Percentiles rank a stretch among this genome's conserved stretches.
Evolutionary conservation across 2,329 filamentous ascomycete species (phyloP).

Genomic region (Venturia asperata): DNA sequence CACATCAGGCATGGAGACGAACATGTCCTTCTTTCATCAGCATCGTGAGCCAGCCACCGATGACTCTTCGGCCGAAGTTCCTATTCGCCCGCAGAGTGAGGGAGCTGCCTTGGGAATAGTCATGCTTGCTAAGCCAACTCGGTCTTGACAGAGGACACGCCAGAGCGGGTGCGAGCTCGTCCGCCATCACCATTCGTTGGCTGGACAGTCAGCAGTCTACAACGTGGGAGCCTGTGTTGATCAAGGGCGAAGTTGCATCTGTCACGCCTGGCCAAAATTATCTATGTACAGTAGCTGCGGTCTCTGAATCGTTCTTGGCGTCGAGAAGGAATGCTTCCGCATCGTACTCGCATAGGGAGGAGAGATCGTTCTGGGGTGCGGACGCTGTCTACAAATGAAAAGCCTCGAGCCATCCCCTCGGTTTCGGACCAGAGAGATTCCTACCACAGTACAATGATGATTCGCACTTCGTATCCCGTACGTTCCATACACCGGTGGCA

Average conservation of each 20-base stretch:
- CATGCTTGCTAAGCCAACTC: constrained; percentile 7
- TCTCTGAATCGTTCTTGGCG: background rate
- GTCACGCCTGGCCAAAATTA: too few species aligned
- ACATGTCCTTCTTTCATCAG: background rate
- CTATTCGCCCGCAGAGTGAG: background rate
- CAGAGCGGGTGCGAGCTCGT: background rate
- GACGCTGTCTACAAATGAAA: background rate
- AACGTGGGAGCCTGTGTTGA: background rate
- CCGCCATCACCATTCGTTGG: background rate
- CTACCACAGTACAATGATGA: background rate
- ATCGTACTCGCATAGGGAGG: background rate
- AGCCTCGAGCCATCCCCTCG: background rate
- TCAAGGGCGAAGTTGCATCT: background rate
- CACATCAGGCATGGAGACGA: constrained; percentile 10
- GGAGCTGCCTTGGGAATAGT: background rate
- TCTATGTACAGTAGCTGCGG: too few species aligned
- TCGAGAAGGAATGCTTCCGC: background rate
- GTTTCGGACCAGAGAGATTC: background rate
- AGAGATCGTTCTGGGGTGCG: background rate
- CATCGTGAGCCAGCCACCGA: background rate
- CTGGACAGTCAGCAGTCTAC: background rate
- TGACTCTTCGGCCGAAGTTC: background rate
- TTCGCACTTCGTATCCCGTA: background rate
- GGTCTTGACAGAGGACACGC: background rate
- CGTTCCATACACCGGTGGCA: background rate